Percentiles rank a stretch among this genome's conserved stretches.
phyloP scores from a whole-genome alignment of 441 rosid genomes.

The Adansonia grandidieri region DNA sequence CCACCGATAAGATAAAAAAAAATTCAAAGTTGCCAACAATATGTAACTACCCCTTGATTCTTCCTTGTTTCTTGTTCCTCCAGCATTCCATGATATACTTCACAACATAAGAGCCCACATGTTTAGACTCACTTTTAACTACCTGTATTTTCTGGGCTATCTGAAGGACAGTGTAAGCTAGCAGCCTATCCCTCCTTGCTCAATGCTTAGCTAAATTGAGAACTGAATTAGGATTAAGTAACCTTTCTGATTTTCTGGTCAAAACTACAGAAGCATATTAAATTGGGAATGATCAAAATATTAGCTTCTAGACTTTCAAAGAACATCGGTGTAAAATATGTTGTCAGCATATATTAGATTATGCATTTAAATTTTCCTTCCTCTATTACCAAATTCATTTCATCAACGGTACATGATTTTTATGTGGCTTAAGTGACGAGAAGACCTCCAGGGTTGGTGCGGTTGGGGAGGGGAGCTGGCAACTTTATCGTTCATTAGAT shows the following conservation, averaged over 20 bases:
- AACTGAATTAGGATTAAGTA: background rate
- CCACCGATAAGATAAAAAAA: background rate
- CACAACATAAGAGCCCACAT: constrained; percentile 7
- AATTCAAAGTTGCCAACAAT: constrained; percentile 9
- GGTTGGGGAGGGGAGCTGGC: background rate
- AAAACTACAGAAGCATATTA: background rate
- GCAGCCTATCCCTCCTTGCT: background rate
- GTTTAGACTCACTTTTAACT: background rate
- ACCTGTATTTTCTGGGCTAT: background rate
- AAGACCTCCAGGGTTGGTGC: background rate
- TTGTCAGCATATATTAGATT: background rate
- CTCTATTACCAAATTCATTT: background rate
- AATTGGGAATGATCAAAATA: background rate
- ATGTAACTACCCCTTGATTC: background rate
- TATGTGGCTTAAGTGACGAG: background rate
- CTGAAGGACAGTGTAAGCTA: background rate
- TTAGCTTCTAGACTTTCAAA: background rate
- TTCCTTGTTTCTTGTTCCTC: background rate
- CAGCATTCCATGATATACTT: background rate
- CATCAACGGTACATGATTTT: background rate
- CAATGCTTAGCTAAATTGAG: constrained; percentile 1
- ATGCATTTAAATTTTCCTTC: background rate
- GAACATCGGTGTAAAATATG: background rate
- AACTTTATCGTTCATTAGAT: background rate
- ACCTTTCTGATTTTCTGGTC: background rate